These are phyloP conservation scores for Fusarium chuoi DNA, from an alignment of 2,329 filamentous ascomycete genomes.

Conservation along the genomic window DNA sequence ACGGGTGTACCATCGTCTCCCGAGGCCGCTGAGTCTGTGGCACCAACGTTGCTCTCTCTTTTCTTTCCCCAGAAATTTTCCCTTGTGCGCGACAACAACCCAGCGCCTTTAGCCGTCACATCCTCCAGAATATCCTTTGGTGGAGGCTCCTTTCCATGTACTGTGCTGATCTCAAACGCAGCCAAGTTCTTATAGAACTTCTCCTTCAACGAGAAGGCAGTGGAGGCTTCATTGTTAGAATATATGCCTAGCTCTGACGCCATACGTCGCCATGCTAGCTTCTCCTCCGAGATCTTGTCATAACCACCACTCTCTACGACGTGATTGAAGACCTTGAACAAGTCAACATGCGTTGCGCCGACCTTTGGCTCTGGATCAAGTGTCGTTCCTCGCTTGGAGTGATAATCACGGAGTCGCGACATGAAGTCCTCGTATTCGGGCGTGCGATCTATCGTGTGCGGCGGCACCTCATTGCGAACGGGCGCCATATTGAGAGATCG, in stretches of 20 bases:
- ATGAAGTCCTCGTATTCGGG: slow-evolving; percentile 85
- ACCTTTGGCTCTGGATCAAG: slow-evolving; percentile 86
- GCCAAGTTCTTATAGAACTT: slow-evolving; percentile 91
- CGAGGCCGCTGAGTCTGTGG: slow-evolving; percentile 67
- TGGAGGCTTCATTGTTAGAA: slow-evolving; percentile 79
- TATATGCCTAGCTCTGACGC: slow-evolving; percentile 80
- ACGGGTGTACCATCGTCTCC: slow-evolving; percentile 69
- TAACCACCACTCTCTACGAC: slow-evolving; percentile 85
- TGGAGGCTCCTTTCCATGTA: slow-evolving; percentile 83
- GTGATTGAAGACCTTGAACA: slow-evolving; percentile 80
- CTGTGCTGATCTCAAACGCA: slow-evolving; percentile 83
- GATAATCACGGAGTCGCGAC: slow-evolving; percentile 75
- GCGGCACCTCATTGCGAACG: slow-evolving; percentile 50
- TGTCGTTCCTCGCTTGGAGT: slow-evolving; percentile 80
- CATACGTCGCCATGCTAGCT: slow-evolving; percentile 85
- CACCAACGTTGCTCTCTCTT: slow-evolving; percentile 60
- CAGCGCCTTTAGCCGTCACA: slow-evolving; percentile 85
- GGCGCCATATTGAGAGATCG: slow-evolving; percentile 46
- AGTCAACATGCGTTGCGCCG: slow-evolving; percentile 78
- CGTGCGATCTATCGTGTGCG: slow-evolving; percentile 66
- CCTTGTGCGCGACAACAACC: slow-evolving; percentile 79
- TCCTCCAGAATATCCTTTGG: slow-evolving; percentile 90
- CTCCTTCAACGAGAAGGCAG: slow-evolving; percentile 86
- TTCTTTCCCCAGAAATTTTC: slow-evolving; percentile 74
- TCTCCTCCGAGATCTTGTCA: slow-evolving; percentile 83